These are phyloP conservation scores for Paraphaeosphaeria sporulosa DNA, from an alignment of 2,329 filamentous ascomycete genomes.

Conservation along the genomic window DNA sequence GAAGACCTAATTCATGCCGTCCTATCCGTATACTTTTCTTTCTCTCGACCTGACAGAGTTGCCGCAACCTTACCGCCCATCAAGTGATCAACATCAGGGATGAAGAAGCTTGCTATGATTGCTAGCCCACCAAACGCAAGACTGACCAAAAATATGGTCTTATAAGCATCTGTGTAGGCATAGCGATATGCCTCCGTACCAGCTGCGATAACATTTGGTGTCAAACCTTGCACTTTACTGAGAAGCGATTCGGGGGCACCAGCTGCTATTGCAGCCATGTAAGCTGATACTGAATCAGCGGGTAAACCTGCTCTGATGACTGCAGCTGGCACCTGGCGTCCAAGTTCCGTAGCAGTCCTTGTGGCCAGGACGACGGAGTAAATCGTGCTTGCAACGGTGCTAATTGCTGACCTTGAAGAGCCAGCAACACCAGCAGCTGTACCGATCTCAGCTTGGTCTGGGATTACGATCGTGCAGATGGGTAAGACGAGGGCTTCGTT, in stretches of 20 bases:
- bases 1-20: neutral
- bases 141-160: conserved; percentile 52
- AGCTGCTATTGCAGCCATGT: conserved; percentile 44
- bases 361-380: conserved; percentile 53
- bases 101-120: conserved; percentile 32
- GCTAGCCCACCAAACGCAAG: conserved; percentile 51
- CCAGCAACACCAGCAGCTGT: conserved; percentile 25
- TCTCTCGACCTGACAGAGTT: conserved; percentile 18
- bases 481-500: conserved; percentile 22
- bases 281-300: conserved; percentile 37
- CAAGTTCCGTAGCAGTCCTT: conserved; percentile 47
- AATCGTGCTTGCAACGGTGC: conserved; percentile 35
- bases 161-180: conserved; percentile 51
- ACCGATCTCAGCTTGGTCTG: conserved; percentile 26
- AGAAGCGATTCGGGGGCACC: conserved; percentile 27
- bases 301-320: conserved; percentile 50
- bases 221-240: conserved; percentile 39
- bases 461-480: conserved; percentile 26
- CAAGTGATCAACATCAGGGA: conserved; percentile 20
- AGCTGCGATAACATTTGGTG: conserved; percentile 38
- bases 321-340: conserved; percentile 45
- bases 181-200: conserved; percentile 42
- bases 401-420: conserved; percentile 22
- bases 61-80: conserved; percentile 21
- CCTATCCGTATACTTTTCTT: neutral